Base-by-base conservation (phyloP, 2,329 filamentous ascomycete species). In the Fusarium graminum region DNA sequence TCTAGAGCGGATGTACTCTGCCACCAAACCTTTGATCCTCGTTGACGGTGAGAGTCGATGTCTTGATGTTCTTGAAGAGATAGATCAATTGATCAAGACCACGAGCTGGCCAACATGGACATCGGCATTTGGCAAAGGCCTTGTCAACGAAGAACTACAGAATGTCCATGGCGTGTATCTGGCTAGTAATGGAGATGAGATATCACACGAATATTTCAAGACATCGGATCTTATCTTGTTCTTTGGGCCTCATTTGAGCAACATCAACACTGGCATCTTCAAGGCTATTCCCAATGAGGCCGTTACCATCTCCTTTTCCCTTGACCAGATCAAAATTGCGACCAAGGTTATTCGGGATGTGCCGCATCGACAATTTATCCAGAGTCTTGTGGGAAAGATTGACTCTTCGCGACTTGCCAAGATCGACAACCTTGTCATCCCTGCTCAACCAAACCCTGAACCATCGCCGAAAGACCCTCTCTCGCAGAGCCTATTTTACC, bases 91-190 rank as follows among this genome's bases (percentile, higher is more conserved):
- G 12, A 34, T 61, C 2, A 41, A 41, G 0, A 38, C 32, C 4
- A 61, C 58, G 0, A 7, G 12, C 1, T 61, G 58, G 58, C 58
- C 58, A 25, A 61, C 58, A 0, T 61, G 58, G 58, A 61, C 58
- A 4, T 28, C 58, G 10, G 58, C 30, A 14, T 61, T 61, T 3
- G 58, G 58, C 3, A 61, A 61, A 4, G 58, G 58, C 6, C 41
- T 61, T 1, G 19, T 61, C 9, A 55, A 26, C 0, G 58, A 61
- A 6, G 58, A 61, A n/a, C 26, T 61, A 4, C 11, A 47, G 11
- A 61, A 61, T 7, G 56, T 61, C 1, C 46, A 61, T 7, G 58
- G 58, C 8, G 36, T 61, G 4, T 61, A 61, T 29, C n/a, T 46
- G 4, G 41, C 56, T 9, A 26, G 25, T 10, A 26, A 12, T 3